Base-by-base conservation (phyloP, 2,329 filamentous ascomycete genomes). In the Xylariaceae sp. region DNA sequence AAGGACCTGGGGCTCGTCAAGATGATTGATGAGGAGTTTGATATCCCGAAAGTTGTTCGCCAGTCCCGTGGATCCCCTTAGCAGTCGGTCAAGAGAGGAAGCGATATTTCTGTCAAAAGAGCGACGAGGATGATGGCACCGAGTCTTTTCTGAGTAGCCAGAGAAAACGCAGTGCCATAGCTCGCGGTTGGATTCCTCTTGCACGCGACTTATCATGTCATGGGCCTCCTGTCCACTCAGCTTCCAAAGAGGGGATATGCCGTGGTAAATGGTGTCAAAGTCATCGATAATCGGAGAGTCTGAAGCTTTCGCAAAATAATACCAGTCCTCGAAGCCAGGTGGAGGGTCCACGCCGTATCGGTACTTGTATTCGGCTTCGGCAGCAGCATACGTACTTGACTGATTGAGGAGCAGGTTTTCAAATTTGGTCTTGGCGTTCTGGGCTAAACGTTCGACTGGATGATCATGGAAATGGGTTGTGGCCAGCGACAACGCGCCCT, bases 271-370 rank as follows among this genome's bases (percentile, higher is more conserved):
- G 1, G 51, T 59, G 30, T 76, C 68, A 19, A 71, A 76, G 3
- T 76, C 67, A 42, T 76, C 72, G 24, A 76, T 73, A n/a, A 76
- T 62, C 0, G 60, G 60, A 0, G 71, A 73, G 2, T 65, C 24
- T 1, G 69, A 54, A 0, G 49, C 47, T 2, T 50, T 37, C 1
- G 72, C 71, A 36, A 64, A 74, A 1, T 62, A 48, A 17, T 63
- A 71, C 74, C 73, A 77, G 3, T 46, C 54, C 1, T 67, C 54
- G 22, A 76, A 76, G 0, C 74, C 73, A 0, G 59, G 55, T 0
- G 73, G 74, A 0, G 72, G 73, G 1, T 67, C 58, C 1, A 64
- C 50, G 0, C 44, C 47, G 41, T 76, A 74, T 16, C 71, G 62
- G 2, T 62, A 62, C 8, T 47, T 57, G 39, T 77, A 78, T 45